phyloP scores from a whole-genome alignment of 768 basidiomycete genomes.

The Thelephora ganbajun region DNA sequence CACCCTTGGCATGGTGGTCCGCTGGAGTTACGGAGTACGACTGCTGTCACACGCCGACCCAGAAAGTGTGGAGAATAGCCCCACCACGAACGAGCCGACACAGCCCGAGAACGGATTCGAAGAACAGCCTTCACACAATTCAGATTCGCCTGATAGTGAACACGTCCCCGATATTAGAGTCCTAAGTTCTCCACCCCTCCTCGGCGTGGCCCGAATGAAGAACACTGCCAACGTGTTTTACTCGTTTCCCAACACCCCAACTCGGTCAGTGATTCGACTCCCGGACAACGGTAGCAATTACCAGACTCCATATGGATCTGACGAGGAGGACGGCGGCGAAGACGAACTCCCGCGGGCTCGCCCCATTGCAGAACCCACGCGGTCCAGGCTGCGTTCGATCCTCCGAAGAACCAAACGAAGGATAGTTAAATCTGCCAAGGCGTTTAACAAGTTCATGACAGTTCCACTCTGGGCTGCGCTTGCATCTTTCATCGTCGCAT shows the following conservation, averaged over 20 bases:
- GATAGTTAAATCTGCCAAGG: constrained; percentile 19
- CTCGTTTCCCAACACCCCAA: constrained; percentile 50
- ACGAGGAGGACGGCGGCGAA: constrained; percentile 9
- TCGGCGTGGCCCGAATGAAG: neutral
- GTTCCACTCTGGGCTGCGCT: constrained; percentile 77
- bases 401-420: constrained; percentile 15
- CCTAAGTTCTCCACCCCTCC: neutral
- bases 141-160: neutral
- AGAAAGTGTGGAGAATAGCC: constrained; percentile 12
- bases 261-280: neutral
- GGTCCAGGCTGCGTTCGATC: constrained; percentile 13
- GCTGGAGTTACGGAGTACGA: constrained; percentile 89
- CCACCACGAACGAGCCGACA: constrained; percentile 13
- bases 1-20: constrained; percentile 91
- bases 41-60: constrained; percentile 64
- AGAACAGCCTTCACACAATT: neutral
- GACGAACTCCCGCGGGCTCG: constrained; percentile 10
- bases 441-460: constrained; percentile 69
- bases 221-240: constrained; percentile 29
- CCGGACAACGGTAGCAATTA: neutral
- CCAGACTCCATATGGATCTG: neutral
- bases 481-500: constrained; percentile 62
- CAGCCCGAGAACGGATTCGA: neutral
- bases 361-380: constrained; percentile 9
- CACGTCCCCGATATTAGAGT: neutral